Conservation (phyloP, 2,329 filamentous ascomycete genomes). For the Ophiobolus disseminans region DNA sequence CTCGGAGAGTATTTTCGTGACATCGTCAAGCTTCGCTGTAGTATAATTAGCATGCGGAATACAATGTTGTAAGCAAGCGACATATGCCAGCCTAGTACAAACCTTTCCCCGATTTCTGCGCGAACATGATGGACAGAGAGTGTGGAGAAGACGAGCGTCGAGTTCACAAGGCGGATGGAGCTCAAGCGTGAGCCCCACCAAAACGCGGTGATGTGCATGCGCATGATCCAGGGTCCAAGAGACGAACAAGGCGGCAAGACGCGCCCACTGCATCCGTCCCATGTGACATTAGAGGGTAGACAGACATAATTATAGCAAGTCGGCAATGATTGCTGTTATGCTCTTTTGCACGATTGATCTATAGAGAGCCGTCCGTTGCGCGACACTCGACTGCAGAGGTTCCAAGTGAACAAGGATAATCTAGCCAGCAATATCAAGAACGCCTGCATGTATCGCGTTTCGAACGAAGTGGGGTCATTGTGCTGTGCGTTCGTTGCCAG, state of each 20-base stretch:
- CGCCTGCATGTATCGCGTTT: too few species aligned
- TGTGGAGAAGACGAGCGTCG: not conserved
- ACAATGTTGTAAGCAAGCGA: not conserved
- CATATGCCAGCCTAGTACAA: not conserved
- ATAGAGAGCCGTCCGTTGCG: too few species aligned
- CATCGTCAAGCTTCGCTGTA: slow-evolving; percentile 71
- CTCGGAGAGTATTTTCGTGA: slow-evolving; percentile 68
- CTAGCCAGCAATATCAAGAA: too few species aligned
- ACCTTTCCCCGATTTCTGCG: slow-evolving; percentile 32
- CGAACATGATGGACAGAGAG: slow-evolving; percentile 6
- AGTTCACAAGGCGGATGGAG: slow-evolving; percentile 5
- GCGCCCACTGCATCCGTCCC: not conserved
- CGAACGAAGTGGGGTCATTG: too few species aligned
- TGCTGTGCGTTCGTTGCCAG: slow-evolving; percentile 2
- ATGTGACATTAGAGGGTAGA: too few species aligned
- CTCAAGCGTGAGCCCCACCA: slow-evolving; percentile 15
- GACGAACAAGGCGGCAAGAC: slow-evolving; percentile 6
- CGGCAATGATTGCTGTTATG: too few species aligned
- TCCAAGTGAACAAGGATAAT: too few species aligned
- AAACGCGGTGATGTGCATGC: slow-evolving; percentile 9
- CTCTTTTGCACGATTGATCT: too few species aligned
- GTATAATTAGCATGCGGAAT: slow-evolving; percentile 13
- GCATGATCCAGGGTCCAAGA: slow-evolving; percentile 4
- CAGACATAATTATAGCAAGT: too few species aligned
- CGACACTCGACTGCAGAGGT: too few species aligned